These are phyloP conservation scores for Trichomonascaceae sp. DNA, from an alignment of 1,139 yeast species.

Conservation along the genomic window DNA sequence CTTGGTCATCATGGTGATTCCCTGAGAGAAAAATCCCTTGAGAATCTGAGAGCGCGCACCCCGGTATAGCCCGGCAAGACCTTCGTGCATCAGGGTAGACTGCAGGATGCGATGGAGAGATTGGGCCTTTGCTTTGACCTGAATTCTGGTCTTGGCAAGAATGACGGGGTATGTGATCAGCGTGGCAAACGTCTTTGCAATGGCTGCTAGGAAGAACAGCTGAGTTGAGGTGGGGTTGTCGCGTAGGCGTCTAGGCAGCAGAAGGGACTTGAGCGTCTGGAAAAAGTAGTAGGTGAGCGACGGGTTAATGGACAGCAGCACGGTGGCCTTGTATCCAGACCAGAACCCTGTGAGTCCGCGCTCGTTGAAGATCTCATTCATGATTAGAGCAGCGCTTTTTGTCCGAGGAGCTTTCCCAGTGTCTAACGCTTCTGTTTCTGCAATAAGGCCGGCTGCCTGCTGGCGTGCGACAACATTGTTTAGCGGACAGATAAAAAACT, in stretches of 20 bases:
- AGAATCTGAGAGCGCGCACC: constrained; percentile 33
- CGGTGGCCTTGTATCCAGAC: constrained; percentile 62
- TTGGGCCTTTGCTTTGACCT: constrained; percentile 35
- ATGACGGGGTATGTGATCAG: constrained; percentile 24
- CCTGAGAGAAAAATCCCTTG: constrained; percentile 26
- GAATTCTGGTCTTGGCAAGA: constrained; percentile 62
- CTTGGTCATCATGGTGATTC: constrained; percentile 26
- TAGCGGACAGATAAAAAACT: constrained; percentile 22
- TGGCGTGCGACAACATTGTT: constrained; percentile 23
- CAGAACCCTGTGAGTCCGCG: constrained; percentile 59
- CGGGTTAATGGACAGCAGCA: constrained; percentile 61
- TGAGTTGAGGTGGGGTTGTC: constrained; percentile 18
- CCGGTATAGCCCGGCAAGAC: constrained; percentile 56
- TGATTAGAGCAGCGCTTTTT: constrained; percentile 13
- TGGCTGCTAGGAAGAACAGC: constrained; percentile 21
- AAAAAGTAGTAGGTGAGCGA: constrained; percentile 48
- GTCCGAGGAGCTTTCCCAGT: constrained; percentile 2
- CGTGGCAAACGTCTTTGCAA: constrained; percentile 24
- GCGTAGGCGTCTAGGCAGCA: constrained; percentile 17
- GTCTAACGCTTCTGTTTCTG: constrained; percentile 1
- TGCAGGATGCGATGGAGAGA: constrained; percentile 23
- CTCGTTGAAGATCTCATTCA: constrained; percentile 40
- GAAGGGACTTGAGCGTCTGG: constrained; percentile 16
- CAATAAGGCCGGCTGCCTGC: constrained; percentile 17
- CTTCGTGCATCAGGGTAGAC: constrained; percentile 45